Conservation (phyloP, 306 rosid species). For the Psophocarpus tetragonolobus region DNA sequence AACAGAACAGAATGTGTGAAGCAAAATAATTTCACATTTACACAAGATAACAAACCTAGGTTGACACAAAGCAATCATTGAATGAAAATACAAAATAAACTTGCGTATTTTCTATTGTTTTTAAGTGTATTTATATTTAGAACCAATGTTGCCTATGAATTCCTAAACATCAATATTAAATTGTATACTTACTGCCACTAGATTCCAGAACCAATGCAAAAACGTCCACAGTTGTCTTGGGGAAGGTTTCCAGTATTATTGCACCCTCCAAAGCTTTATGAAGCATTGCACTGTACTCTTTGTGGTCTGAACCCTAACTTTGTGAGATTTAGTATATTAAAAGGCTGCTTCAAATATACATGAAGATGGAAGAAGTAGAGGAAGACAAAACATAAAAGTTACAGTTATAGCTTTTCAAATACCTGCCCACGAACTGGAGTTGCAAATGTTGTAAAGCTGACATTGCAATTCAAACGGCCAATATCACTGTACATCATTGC, state of each 20-base stretch:
- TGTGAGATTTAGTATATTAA: constrained; percentile 31
- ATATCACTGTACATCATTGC: constrained; percentile 91
- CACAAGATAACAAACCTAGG: constrained; percentile 4
- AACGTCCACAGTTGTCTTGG: constrained; percentile 95
- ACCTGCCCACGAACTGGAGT: constrained; percentile 89
- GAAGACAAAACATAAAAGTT: not conserved
- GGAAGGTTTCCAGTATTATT: constrained; percentile 80
- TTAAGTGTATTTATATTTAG: not conserved
- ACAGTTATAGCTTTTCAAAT: constrained; percentile 1
- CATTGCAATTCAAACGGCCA: constrained; percentile 89
- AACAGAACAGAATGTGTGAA: not conserved
- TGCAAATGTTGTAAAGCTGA: constrained; percentile 81
- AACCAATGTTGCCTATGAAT: not conserved
- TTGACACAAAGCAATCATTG: constrained; percentile 12
- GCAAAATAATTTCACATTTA: constrained; percentile 1
- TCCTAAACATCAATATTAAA: constrained; percentile 11
- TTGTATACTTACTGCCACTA: constrained; percentile 80
- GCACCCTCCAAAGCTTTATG: constrained; percentile 96
- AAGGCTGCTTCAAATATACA: constrained; percentile 16
- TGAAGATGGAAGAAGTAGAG: not conserved
- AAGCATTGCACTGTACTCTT: constrained; percentile 81
- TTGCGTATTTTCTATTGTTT: not conserved
- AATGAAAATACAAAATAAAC: constrained; percentile 1
- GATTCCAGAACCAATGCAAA: constrained; percentile 96
- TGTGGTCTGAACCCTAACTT: constrained; percentile 75